Evolutionary conservation across 805 yeast species (phyloP), one percentile per base, ranked within the genome.

Genomic region (Kodamaea fukazawae): DNA sequence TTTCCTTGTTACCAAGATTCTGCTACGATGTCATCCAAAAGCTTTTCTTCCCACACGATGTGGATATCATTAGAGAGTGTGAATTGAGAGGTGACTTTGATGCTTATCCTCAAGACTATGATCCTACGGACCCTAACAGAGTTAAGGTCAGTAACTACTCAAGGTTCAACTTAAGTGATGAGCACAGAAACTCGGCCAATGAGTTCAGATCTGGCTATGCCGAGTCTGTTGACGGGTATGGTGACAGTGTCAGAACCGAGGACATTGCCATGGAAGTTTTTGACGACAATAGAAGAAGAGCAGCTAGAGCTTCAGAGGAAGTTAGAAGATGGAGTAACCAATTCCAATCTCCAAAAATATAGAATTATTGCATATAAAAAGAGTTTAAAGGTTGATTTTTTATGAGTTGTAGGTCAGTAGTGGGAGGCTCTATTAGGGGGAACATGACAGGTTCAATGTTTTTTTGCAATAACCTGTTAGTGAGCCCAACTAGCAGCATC

Each of bases 1-100:
- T 65, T 11, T 75, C 82, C 45, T 45, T 85, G 31, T 54, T 81
- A 34, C 95, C 95, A 4, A 72, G 88, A 38, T 74, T 82, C 54
- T 52, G 67, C 2, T 67, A 53, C 49, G 80, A 81, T 51, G 62
- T 75, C 32, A 46, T 75, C 36, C 73, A 60, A 49, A 66, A 73
- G 39, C 65, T 79, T 41, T 81, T 75, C 60, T 53, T 51, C 37
- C 95, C 95, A 2, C 55, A 63, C 28, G 93, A 85, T 53, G 71
- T 81, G 33, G 95, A 86, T 51, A 78, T 84, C 40, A 68, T 86
- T 35, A 70, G 93, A 40, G 93, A 84, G 50, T 60, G 73, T 45
- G 78, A 74, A 44, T 60, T 63, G 10, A 51, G 62, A 42, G 86
- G 87, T 6, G 74, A 65, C 38, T 83, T 67, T 52, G 67, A 65